Conservation (phyloP, 106 monocot species). For the Acanthochlamys bracteata region DNA sequence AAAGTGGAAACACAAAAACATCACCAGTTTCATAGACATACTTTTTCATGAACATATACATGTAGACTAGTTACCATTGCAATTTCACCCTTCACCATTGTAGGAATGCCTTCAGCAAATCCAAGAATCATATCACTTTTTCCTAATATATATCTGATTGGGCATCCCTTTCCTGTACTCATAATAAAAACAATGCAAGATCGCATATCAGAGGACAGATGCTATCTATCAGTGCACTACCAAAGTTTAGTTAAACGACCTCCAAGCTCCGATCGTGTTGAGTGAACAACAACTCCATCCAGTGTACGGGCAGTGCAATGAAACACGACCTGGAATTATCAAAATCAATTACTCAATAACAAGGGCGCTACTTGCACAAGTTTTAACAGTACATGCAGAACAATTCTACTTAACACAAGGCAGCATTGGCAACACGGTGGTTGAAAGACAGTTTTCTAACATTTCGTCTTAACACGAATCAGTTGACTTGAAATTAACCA, state of each 20-base stretch:
- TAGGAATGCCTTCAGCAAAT: constrained; percentile 78
- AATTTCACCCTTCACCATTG: constrained; percentile 83
- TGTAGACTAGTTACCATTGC: constrained; percentile 95
- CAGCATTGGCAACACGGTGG: neutral
- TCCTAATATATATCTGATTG: constrained; percentile 67
- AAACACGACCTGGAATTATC: constrained; percentile 87
- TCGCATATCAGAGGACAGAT: too few relatives aligned
- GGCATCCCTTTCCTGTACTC: constrained; percentile 72
- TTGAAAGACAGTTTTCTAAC: too few relatives aligned
- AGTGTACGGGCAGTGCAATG: constrained; percentile 74
- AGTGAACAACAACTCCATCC: constrained; percentile 68
- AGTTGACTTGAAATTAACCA: too few relatives aligned
- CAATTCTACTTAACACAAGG: too few relatives aligned
- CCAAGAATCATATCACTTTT: constrained; percentile 95
- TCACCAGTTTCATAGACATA: too few relatives aligned
- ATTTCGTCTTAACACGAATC: too few relatives aligned
- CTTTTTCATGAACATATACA: too few relatives aligned
- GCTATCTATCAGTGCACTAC: too few relatives aligned
- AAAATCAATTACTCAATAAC: too few relatives aligned
- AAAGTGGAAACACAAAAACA: constrained; percentile 18
- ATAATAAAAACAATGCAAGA: constrained; percentile 7
- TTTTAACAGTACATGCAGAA: too few relatives aligned
- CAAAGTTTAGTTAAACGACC: too few relatives aligned
- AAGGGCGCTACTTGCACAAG: constrained; percentile 1
- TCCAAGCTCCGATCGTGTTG: constrained; percentile 68